Evolutionary conservation across 192 early-diverging fungal species (phyloP), one percentile per base, ranked within the genome.

Genomic region (Nowakowskiella sp.): DNA sequence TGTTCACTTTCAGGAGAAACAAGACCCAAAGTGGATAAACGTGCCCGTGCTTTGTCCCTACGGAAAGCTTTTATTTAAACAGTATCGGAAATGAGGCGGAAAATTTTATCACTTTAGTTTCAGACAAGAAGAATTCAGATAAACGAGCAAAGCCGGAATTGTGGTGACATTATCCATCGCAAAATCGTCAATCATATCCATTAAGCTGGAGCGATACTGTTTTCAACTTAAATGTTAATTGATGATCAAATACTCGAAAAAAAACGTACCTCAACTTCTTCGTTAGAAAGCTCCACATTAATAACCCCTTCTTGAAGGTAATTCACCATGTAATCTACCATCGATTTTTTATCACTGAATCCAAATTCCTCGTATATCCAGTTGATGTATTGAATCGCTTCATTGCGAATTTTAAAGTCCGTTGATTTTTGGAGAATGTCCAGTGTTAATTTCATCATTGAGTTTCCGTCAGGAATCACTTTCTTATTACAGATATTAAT

Each of bases 41-140:
- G n/a, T n/a, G n/a, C n/a, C n/a, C n/a, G n/a, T n/a, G n/a, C n/a
- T n/a, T n/a, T n/a, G n/a, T n/a, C n/a, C n/a, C n/a, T n/a, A n/a
- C n/a, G n/a, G n/a, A n/a, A n/a, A n/a, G n/a, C n/a, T n/a, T n/a
- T n/a, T n/a, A n/a, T n/a, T n/a, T n/a, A n/a, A n/a, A n/a, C n/a
- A n/a, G n/a, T n/a, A n/a, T n/a, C n/a, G n/a, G n/a, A n/a, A n/a
- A n/a, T n/a, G n/a, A n/a, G n/a, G n/a, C n/a, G n/a, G n/a, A n/a
- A n/a, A n/a, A n/a, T 49, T 49, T 16, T 19, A 33, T 49, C 36
- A 33, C 47, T 22, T 49, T 13, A n/a, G 19, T 19, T 49, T 13
- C 5, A 4, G 13, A n/a, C 16, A 9, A 28, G 45, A 1, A 19
- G 44, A 45, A 4, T 6, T 26, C 44, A 45, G 22, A 9, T 26